A percentile compares a stretch with the other conserved stretches of the same genome.
These are phyloP conservation scores for Mrakia gelida DNA, from an alignment of 768 basidiomycete species.

Conservation along the genomic window DNA sequence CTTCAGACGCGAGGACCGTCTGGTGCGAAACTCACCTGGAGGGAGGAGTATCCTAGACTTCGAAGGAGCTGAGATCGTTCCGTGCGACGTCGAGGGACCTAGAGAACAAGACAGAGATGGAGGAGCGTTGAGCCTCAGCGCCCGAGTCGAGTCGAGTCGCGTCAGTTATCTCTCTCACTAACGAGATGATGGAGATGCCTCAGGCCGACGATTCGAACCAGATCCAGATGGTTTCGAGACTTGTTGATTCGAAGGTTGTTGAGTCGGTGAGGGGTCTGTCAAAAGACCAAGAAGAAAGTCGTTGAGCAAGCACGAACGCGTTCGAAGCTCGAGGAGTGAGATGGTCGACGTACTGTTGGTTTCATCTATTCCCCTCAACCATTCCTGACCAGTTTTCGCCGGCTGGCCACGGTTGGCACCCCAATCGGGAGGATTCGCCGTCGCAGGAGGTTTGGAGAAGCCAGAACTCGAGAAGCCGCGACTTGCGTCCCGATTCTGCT, in stretches of 20 bases:
- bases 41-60: no score
- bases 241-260: neutral
- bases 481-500: neutral
- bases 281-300: neutral
- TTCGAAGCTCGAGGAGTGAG: no score
- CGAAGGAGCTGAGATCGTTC: no score
- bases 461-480: no score
- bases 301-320: neutral
- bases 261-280: neutral
- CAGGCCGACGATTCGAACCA: neutral
- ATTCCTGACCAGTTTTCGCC: neutral
- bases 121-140: neutral
- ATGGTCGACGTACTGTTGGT: no score
- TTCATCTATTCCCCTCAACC: no score
- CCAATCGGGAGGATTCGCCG: neutral
- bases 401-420: neutral
- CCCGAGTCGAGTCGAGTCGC: neutral
- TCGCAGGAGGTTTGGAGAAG: neutral
- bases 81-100: neutral
- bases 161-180: neutral
- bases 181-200: neutral
- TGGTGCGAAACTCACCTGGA: no score
- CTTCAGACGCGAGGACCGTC: no score
- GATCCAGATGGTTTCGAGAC: neutral
- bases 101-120: neutral